A percentile compares a stretch with the other conserved stretches of the same genome.
phyloP scores from a whole-genome alignment of 106 monocot genomes.

The Dioscorea dumetorum region DNA sequence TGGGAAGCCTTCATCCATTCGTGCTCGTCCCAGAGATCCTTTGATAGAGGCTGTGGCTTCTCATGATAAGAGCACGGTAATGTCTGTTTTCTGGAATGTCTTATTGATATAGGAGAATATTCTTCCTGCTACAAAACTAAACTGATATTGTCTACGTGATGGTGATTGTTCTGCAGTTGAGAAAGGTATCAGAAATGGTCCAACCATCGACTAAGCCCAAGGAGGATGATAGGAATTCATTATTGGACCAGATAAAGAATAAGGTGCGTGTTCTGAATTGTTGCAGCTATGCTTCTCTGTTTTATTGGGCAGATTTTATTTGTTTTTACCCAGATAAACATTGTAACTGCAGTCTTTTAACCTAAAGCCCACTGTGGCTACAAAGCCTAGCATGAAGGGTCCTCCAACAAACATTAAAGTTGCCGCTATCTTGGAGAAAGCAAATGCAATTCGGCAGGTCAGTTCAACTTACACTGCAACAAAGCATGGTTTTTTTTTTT shows the following conservation, averaged over 20 bases:
- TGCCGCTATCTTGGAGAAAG: constrained; percentile 93
- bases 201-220: constrained; percentile 35
- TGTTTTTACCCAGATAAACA: background rate
- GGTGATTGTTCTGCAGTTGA: constrained; percentile 48
- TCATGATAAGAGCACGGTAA: constrained; percentile 95
- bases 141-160: too few species aligned
- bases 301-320: background rate
- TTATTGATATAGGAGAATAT: background rate
- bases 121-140: too few species aligned
- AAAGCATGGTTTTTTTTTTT: too few species aligned
- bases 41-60: constrained; percentile 90
- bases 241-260: constrained; percentile 86
- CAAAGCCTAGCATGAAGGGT: constrained; percentile 43
- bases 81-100: background rate
- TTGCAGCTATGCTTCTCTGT: background rate
- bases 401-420: constrained; percentile 79
- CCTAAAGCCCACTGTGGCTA: constrained; percentile 55
- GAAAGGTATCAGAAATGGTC: constrained; percentile 76
- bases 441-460: constrained; percentile 93
- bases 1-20: constrained; percentile 48
- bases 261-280: constrained; percentile 39
- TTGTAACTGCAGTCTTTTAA: constrained; percentile 64
- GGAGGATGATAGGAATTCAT: constrained; percentile 45
- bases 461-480: too few species aligned
- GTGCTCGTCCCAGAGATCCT: constrained; percentile 81